phyloP scores from a whole-genome alignment of 2,329 filamentous ascomycete genomes.

The Emmonsia crescens region DNA sequence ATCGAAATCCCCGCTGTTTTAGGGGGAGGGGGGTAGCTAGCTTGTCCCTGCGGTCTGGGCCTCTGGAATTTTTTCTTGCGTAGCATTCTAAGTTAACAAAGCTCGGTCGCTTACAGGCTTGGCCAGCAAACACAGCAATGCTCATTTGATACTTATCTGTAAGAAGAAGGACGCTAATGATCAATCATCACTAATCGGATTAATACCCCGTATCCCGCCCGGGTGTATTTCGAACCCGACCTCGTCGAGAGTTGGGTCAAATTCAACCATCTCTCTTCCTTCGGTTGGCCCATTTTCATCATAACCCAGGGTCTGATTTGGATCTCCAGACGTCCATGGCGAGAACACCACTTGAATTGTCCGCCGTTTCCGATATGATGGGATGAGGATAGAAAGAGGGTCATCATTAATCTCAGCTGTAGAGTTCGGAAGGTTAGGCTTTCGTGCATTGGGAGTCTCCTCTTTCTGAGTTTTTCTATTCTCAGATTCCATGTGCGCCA shows the following conservation, averaged over 20 bases:
- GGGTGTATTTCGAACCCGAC: slow-evolving; percentile 13
- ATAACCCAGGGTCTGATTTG: background rate
- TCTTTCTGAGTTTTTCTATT: too few species aligned
- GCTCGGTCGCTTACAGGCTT: background rate
- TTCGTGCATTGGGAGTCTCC: background rate
- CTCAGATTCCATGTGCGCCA: background rate
- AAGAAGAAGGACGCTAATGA: background rate
- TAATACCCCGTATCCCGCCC: slow-evolving; percentile 9
- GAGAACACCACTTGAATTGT: slow-evolving; percentile 88
- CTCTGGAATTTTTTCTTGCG: too few species aligned
- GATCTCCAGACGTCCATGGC: slow-evolving; percentile 51
- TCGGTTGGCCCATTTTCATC: background rate
- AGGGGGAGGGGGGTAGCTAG: background rate
- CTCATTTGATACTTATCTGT: background rate
- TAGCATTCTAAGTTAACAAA: background rate
- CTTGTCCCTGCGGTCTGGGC: background rate
- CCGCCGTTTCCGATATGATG: slow-evolving; percentile 34
- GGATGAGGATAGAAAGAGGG: background rate
- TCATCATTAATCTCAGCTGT: background rate
- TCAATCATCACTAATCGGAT: background rate
- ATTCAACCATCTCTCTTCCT: background rate
- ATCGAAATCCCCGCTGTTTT: too few species aligned
- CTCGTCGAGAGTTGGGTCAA: background rate
- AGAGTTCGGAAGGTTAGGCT: background rate
- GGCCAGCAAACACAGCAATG: background rate